phyloP scores from a whole-genome alignment of 2,329 filamentous ascomycete species.

The Cladophialophora chaetospira region DNA sequence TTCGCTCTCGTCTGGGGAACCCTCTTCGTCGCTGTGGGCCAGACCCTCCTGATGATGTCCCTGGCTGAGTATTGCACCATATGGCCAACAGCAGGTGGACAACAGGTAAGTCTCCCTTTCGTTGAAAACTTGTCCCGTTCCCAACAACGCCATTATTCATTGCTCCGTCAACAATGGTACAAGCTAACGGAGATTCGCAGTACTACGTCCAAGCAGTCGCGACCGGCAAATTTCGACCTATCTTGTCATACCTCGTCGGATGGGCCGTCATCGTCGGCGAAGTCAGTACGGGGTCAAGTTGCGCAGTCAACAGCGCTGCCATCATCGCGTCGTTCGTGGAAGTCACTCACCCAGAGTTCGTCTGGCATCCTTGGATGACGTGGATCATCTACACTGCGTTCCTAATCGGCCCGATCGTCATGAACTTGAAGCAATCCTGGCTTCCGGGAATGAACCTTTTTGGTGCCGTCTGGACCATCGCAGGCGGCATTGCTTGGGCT shows the following conservation, averaged over 20 bases:
- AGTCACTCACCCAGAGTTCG: constrained; percentile 25
- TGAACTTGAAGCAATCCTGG: constrained; percentile 28
- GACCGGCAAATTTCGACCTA: constrained; percentile 16
- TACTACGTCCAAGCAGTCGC: constrained; percentile 29
- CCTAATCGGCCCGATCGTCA: constrained; percentile 24
- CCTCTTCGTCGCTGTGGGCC: constrained; percentile 28
- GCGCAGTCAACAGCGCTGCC: constrained; percentile 26
- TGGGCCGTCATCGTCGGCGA: constrained; percentile 29
- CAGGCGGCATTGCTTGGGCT: constrained; percentile 25
- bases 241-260: constrained; percentile 26
- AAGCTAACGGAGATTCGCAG: too few relatives aligned
- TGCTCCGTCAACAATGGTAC: too few relatives aligned
- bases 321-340: constrained; percentile 28
- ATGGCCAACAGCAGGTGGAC: constrained; percentile 29
- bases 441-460: constrained; percentile 28
- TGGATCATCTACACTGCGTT: constrained; percentile 28
- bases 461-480: constrained; percentile 26
- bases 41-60: constrained; percentile 27
- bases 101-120: too few relatives aligned
- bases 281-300: constrained; percentile 26
- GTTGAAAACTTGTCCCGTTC: too few relatives aligned
- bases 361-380: constrained; percentile 26
- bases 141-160: too few relatives aligned
- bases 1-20: constrained; percentile 25
- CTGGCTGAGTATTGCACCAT: constrained; percentile 26